These are phyloP conservation scores for Diophrys sp. DNA, from an alignment of 73 alveolate species.

Conservation along the genomic window DNA sequence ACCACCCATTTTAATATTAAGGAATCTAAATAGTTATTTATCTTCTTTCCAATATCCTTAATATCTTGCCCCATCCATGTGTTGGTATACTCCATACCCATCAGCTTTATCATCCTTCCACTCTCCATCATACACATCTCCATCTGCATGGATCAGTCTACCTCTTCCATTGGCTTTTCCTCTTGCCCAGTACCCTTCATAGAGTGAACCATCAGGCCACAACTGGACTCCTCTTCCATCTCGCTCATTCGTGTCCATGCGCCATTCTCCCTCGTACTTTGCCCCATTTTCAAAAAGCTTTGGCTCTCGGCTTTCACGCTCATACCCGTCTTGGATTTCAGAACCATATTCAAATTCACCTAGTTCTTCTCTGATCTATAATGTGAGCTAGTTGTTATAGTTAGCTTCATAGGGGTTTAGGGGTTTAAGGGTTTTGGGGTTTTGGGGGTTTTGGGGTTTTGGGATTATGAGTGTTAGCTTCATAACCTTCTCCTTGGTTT, in stretches of 20 bases:
- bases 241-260: constrained; percentile 54
- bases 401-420: neutral
- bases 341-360: neutral
- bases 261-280: constrained; percentile 88
- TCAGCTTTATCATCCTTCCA: constrained; percentile 53
- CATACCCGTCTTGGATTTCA: neutral
- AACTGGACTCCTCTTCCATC: constrained; percentile 85
- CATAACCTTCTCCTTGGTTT: no score
- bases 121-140: neutral
- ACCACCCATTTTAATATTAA: no score
- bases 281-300: constrained; percentile 58
- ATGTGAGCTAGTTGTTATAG: neutral
- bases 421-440: no score
- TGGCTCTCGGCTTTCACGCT: neutral
- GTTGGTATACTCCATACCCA: constrained; percentile 40
- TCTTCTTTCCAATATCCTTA: constrained; percentile 12
- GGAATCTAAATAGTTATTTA: no score
- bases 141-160: constrained; percentile 5
- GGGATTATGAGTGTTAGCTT: no score
- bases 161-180: constrained; percentile 45
- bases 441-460: no score
- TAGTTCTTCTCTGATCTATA: neutral
- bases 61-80: constrained; percentile 27
- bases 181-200: constrained; percentile 84
- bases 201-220: constrained; percentile 83